Conservation (phyloP, 1,284 basidiomycete genomes). For the Fomitopsis pinicola region DNA sequence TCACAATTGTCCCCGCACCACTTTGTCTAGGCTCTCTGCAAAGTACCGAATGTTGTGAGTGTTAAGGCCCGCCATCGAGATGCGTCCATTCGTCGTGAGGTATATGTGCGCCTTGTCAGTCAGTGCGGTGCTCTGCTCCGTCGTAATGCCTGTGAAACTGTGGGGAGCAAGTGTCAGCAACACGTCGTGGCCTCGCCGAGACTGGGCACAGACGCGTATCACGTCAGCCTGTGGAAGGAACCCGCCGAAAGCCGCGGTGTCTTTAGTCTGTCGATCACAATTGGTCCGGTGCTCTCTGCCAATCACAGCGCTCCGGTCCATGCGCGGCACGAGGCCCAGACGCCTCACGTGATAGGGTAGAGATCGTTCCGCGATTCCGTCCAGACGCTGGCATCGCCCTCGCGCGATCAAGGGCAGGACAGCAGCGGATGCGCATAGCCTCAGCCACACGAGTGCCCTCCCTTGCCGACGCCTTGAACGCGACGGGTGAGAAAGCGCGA, state of each 20-base stretch:
- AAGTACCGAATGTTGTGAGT: slow-evolving; percentile 73
- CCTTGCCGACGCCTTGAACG: background rate
- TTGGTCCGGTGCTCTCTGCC: slow-evolving; percentile 12
- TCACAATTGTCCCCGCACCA: slow-evolving; percentile 52
- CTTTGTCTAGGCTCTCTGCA: slow-evolving; percentile 71
- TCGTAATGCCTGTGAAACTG: slow-evolving; percentile 78
- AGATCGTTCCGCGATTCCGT: background rate
- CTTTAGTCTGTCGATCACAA: slow-evolving; percentile 5
- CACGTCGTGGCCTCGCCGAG: background rate
- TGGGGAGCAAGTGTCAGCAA: slow-evolving; percentile 3
- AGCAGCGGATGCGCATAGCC: background rate
- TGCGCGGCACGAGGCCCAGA: slow-evolving; percentile 1
- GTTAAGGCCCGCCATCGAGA: slow-evolving; percentile 85
- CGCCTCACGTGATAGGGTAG: background rate
- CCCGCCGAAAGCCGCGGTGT: background rate
- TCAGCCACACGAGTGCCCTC: background rate
- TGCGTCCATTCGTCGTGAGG: slow-evolving; percentile 82
- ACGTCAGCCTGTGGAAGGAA: background rate
- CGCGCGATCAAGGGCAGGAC: background rate
- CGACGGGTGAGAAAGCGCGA: background rate
- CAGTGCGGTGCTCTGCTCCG: slow-evolving; percentile 68
- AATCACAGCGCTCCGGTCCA: slow-evolving; percentile 10
- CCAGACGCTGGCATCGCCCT: background rate
- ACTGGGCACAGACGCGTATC: slow-evolving; percentile 3
- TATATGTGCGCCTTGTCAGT: slow-evolving; percentile 84